Conservation (phyloP, 192 early-diverging fungal species). For the Piromyces finnis region DNA sequence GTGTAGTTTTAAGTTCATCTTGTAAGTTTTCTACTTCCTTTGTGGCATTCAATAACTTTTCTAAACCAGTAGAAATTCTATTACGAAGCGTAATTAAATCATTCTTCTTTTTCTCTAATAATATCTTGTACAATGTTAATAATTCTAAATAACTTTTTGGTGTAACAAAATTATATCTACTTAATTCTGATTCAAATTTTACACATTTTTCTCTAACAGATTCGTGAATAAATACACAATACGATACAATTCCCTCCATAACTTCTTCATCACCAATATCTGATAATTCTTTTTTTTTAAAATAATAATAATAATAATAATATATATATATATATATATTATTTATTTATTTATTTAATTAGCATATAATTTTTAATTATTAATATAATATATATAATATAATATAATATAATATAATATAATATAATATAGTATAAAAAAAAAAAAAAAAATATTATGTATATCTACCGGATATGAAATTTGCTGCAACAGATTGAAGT, state of each 20-base stretch:
- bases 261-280: neutral
- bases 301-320: too few relatives aligned
- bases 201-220: conserved; percentile 18
- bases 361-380: too few relatives aligned
- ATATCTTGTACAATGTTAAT: conserved; percentile 28
- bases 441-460: too few relatives aligned
- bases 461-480: conserved; percentile 22
- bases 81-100: conserved; percentile 21
- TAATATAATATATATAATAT: conserved; percentile 4
- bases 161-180: conserved; percentile 36
- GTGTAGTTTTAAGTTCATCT: conserved; percentile 27
- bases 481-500: conserved; percentile 29
- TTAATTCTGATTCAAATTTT: conserved; percentile 16
- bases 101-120: conserved; percentile 16
- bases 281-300: neutral
- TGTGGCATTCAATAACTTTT: conserved; percentile 34
- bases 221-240: conserved; percentile 36
- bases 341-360: too few relatives aligned
- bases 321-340: too few relatives aligned
- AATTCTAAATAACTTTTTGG: conserved; percentile 39
- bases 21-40: conserved; percentile 36
- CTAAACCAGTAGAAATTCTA: conserved; percentile 33
- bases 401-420: too few relatives aligned
- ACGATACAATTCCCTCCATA: neutral
- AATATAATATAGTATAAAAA: too few relatives aligned